These are phyloP conservation scores for Venturia effusa DNA, from an alignment of 2,329 filamentous ascomycete species.

Conservation along the genomic window DNA sequence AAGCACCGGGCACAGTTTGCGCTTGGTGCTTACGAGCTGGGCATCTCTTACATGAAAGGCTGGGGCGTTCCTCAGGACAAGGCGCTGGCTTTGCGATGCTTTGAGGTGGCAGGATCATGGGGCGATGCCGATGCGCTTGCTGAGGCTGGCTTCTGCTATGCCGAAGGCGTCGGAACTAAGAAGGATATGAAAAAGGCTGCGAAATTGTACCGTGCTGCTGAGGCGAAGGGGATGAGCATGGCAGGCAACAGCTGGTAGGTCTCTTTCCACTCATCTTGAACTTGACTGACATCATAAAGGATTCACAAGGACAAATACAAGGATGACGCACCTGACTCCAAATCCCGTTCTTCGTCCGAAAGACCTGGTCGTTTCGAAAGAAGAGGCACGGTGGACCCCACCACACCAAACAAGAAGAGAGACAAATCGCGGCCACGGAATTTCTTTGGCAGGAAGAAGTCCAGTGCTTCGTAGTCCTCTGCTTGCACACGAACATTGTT, in stretches of 20 bases:
- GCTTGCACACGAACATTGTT: neutral
- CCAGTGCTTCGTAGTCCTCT: slow-evolving; percentile 10
- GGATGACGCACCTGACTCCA: slow-evolving; percentile 26
- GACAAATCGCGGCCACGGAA: slow-evolving; percentile 67
- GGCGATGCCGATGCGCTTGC: slow-evolving; percentile 89
- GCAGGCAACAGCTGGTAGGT: slow-evolving; percentile 95
- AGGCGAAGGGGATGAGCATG: slow-evolving; percentile 92
- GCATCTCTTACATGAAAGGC: slow-evolving; percentile 94
- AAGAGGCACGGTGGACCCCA: slow-evolving; percentile 27
- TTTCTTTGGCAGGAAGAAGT: slow-evolving; percentile 57
- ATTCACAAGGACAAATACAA: slow-evolving; percentile 95
- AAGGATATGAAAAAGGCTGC: slow-evolving; percentile 94
- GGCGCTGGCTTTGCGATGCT: slow-evolving; percentile 74
- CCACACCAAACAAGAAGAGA: slow-evolving; percentile 49
- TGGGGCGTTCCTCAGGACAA: slow-evolving; percentile 97
- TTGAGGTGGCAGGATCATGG: slow-evolving; percentile 93
- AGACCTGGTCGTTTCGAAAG: slow-evolving; percentile 33
- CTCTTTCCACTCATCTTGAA: neutral
- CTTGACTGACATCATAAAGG: slow-evolving; percentile 39
- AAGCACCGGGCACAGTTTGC: slow-evolving; percentile 88
- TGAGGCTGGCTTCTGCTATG: slow-evolving; percentile 93
- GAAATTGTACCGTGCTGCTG: slow-evolving; percentile 79
- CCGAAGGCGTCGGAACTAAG: slow-evolving; percentile 84
- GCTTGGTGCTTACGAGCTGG: slow-evolving; percentile 89
- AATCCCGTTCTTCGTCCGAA: slow-evolving; percentile 13